These are phyloP conservation scores for Kwoniella mangroviensis DNA, from an alignment of 768 basidiomycete species.

Conservation along the genomic window DNA sequence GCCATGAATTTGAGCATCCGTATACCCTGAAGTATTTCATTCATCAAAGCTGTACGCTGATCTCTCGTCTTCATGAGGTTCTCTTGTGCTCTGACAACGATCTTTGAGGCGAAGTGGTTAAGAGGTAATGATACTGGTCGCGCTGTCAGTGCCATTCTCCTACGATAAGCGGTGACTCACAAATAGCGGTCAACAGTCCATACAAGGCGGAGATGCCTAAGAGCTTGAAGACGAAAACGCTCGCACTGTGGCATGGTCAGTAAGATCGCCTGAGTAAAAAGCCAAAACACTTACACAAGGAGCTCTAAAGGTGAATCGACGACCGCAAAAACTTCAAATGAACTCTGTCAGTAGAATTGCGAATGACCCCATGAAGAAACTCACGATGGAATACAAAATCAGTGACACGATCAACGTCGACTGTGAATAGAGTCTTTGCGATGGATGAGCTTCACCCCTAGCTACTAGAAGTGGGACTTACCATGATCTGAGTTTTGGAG, in stretches of 20 bases:
- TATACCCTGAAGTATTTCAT: constrained; percentile 84
- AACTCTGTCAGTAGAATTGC: constrained; percentile 3
- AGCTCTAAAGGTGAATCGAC: constrained; percentile 61
- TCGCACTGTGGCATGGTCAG: constrained; percentile 60
- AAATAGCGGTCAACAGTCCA: constrained; percentile 74
- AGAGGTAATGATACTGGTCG: constrained; percentile 65
- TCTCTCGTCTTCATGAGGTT: constrained; percentile 90
- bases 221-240: constrained; percentile 75
- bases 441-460: constrained; percentile 4
- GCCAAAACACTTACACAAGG: constrained; percentile 59
- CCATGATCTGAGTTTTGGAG: constrained; percentile 78
- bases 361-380: background rate
- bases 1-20: constrained; percentile 98
- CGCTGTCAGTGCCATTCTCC: background rate
- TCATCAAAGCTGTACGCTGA: constrained; percentile 88
- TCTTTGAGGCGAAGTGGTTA: constrained; percentile 81
- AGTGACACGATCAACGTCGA: constrained; percentile 86
- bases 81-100: constrained; percentile 77
- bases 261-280: background rate
- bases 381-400: constrained; percentile 65
- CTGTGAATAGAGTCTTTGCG: constrained; percentile 80
- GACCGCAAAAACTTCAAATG: constrained; percentile 27
- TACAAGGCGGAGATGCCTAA: constrained; percentile 63
- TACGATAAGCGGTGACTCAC: constrained; percentile 48
- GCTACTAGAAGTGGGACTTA: constrained; percentile 20